Evolutionary conservation across 2,329 filamentous ascomycete species (phyloP), one percentile per base, ranked within the genome.

Genomic region (Thermomyces lanuginosus): DNA sequence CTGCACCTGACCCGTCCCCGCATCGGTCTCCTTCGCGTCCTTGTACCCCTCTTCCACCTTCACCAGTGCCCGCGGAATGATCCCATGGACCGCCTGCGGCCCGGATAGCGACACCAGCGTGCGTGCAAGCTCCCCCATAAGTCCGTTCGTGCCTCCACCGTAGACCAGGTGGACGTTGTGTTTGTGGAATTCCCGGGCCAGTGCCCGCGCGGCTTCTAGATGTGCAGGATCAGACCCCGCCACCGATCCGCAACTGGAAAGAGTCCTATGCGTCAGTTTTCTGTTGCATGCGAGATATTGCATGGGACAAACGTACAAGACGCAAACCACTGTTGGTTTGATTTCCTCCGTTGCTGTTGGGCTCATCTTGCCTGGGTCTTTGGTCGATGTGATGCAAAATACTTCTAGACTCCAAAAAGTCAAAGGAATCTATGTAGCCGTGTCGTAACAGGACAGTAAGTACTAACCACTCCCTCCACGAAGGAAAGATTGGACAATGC

Each of bases 81-180:
- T 79, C 46, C 89, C 89, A 58, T 93, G 86, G 9, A 95, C 89
- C 8, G 76, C 59, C 26, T 72, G 53, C 0, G 84, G 81, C 2
- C 89, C 86, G 4, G 75, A 73, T 36, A 93, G 70, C 0, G 76
- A 65, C 39, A 91, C 82, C 15, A 98, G 72, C 0, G 81, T 84
- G 43, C 76, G 76, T 23, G 89, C 82, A 7, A 95, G 56, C 49
- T 93, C 83, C 46, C 89, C 89, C 89, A 98, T 98, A 23, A 98
- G 67, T 6, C 89, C 89, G 19, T 82, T 72, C 2, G 86, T 95
- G 45, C 89, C 89, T 40, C 89, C 89, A 40, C 89, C 89, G 54
- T 95, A 98, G 37, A 95, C 83, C 22, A 98, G 71, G 6, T 69
- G 66, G 43, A 91, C 82, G 49, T 80, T 73, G 45, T 78, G 67